A percentile compares a stretch with the other conserved stretches of the same genome.
These are phyloP conservation scores for Lactarius hengduanensis DNA, from an alignment of 768 basidiomycete species.

Conservation along the genomic window DNA sequence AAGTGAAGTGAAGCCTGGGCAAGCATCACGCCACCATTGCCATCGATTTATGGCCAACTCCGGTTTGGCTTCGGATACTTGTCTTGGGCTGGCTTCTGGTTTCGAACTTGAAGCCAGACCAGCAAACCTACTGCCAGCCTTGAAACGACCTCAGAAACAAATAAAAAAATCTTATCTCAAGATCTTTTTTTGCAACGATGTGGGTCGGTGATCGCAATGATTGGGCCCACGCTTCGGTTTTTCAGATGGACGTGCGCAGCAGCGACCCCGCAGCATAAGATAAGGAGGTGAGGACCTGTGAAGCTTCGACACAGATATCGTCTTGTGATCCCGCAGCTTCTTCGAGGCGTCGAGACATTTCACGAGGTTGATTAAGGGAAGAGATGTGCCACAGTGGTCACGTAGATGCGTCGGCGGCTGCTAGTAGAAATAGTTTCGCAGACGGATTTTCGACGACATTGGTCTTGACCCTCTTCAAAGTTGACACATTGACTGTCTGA, in stretches of 20 bases:
- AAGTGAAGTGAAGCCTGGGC: no score
- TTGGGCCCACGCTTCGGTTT: no score
- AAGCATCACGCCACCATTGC: no score
- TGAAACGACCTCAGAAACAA: no score
- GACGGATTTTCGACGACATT: conserved; percentile 66
- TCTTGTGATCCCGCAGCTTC: conserved; percentile 42
- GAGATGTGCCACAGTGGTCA: neutral
- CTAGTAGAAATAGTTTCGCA: conserved; percentile 50
- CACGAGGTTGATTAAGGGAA: conserved; percentile 48
- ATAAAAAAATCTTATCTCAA: no score
- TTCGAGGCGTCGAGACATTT: conserved; percentile 50
- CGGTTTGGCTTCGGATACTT: no score
- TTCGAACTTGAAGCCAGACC: no score
- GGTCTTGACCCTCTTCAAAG: conserved; percentile 68
- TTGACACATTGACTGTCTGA: conserved; percentile 30
- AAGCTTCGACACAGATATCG: conserved; percentile 66
- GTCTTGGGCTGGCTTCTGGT: no score
- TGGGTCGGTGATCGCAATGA: no score
- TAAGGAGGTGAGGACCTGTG: conserved; percentile 71
- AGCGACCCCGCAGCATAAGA: conserved; percentile 51
- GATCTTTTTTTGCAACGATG: no score
- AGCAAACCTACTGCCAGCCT: no score
- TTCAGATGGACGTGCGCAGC: neutral
- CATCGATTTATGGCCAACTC: no score
- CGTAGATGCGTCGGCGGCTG: conserved; percentile 42